These are phyloP conservation scores for Plantago ovata DNA, from an alignment of 257 asterid genomes.

Conservation along the genomic window DNA sequence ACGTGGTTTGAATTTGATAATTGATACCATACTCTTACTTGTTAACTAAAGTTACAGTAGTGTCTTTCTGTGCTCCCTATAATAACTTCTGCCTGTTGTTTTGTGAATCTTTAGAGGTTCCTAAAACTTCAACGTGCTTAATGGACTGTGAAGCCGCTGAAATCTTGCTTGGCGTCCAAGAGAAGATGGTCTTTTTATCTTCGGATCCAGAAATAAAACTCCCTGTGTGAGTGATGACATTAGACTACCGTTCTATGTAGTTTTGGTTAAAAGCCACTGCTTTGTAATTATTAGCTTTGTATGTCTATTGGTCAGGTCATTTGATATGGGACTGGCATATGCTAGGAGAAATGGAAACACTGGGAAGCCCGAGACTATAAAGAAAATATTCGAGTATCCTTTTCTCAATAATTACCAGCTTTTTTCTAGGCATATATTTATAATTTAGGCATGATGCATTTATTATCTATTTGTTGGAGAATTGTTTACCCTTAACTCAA, in stretches of 20 bases:
- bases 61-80: slow-evolving; percentile 18
- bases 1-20: neutral
- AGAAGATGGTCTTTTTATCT: slow-evolving; percentile 66
- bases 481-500: slow-evolving; percentile 55
- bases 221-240: slow-evolving; percentile 58
- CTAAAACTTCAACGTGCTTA: slow-evolving; percentile 55
- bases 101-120: slow-evolving; percentile 50
- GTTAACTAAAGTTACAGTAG: slow-evolving; percentile 9
- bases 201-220: slow-evolving; percentile 77
- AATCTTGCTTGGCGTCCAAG: slow-evolving; percentile 70
- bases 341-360: slow-evolving; percentile 57
- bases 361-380: slow-evolving; percentile 53
- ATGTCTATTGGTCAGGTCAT: slow-evolving; percentile 46
- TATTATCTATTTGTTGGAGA: slow-evolving; percentile 12
- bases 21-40: slow-evolving; percentile 6
- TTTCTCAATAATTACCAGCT: neutral
- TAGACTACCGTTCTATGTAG: slow-evolving; percentile 13
- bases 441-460: slow-evolving; percentile 1
- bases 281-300: slow-evolving; percentile 19
- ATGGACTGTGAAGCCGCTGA: slow-evolving; percentile 94
- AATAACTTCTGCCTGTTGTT: slow-evolving; percentile 8
- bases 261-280: neutral
- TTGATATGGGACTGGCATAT: slow-evolving; percentile 70
- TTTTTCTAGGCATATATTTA: neutral
- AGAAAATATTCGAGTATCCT: slow-evolving; percentile 82